Base-by-base conservation (phyloP, 306 rosid species). In the Citrullus mucosospermus region DNA sequence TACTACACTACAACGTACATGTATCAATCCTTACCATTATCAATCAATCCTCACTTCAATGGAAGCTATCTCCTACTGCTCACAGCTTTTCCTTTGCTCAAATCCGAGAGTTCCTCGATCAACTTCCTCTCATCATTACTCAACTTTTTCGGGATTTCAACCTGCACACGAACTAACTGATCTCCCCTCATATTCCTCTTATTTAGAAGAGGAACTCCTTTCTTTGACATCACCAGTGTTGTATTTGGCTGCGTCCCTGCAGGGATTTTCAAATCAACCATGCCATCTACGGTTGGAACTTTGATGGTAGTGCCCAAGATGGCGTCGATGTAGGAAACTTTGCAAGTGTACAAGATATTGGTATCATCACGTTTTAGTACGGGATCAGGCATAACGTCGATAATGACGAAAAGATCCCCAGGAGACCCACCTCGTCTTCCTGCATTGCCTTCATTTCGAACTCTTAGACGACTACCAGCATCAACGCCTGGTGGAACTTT, bases 401-500 rank as follows among this genome's bases (percentile, higher is more conserved):
- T 90, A 74, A 91, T 90, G 30, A 96, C 98, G 72, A 96, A 96
- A 43, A 96, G 91, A 84, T 96, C 99, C 6, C 98, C 99, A 0
- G 99, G 90, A 63, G 97, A 78, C 53, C 99, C 99, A 1, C 99
- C 98, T 3, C 90, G 87, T 75, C 87, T 90, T 78, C 99, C 99
- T 36, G 98, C 89, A 84, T 96, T 96, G 8, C 99, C 99, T 86
- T 96, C 99, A 72, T 91, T 96, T 43, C 96, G 88, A 56, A 96
- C 99, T 86, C 99, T 89, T 84, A 96, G 79, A 77, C 99, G 97
- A 82, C 99, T 96, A 66, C 99, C 97, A 16, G 97, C 86, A 78
- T 96, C 99, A 83, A 96, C 98, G 69, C 99, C 99, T 12, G 99
- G 89, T 6, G 99, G 99, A 82, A 96, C 93, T 85, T 92, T 96